Evolutionary conservation across 176 grass and related monocot species (phyloP).

Genomic region (Tillandsia leiboldiana): DNA sequence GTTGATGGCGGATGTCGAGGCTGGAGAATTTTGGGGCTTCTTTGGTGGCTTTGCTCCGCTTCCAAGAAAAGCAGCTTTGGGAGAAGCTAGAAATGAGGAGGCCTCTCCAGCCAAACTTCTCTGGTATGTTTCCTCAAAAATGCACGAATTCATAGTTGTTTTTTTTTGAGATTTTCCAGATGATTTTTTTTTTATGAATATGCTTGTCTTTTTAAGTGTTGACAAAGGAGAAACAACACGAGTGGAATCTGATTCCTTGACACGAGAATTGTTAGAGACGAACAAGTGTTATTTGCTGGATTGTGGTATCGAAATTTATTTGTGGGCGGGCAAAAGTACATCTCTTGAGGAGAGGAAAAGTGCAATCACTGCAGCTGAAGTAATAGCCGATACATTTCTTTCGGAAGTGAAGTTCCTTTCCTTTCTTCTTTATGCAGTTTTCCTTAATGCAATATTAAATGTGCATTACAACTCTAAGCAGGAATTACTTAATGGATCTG

Average conservation of each 20-base stretch:
- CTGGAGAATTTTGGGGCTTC: conserved; percentile 28
- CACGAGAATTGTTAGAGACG: conserved; percentile 53
- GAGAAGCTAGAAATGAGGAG: conserved; percentile 1
- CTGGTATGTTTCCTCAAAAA: neutral
- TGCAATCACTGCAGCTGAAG: conserved; percentile 50
- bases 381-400: conserved; percentile 23
- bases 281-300: conserved; percentile 78
- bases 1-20: conserved; percentile 18
- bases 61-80: conserved; percentile 6
- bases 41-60: conserved; percentile 29
- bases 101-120: conserved; percentile 7
- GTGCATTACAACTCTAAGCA: neutral
- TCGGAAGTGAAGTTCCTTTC: neutral
- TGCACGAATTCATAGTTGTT: conserved; percentile 2
- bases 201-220: conserved; percentile 36
- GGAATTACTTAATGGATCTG: no score
- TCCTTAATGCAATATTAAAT: neutral
- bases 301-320: conserved; percentile 50
- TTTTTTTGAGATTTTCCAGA: conserved; percentile 16
- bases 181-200: no score
- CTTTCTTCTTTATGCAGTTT: neutral
- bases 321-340: conserved; percentile 81
- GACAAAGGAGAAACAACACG: conserved; percentile 42
- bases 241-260: conserved; percentile 40
- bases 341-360: conserved; percentile 60